Conservation (phyloP, 192 early-diverging fungal genomes). For the Jimgerdemannia lactiflua region DNA sequence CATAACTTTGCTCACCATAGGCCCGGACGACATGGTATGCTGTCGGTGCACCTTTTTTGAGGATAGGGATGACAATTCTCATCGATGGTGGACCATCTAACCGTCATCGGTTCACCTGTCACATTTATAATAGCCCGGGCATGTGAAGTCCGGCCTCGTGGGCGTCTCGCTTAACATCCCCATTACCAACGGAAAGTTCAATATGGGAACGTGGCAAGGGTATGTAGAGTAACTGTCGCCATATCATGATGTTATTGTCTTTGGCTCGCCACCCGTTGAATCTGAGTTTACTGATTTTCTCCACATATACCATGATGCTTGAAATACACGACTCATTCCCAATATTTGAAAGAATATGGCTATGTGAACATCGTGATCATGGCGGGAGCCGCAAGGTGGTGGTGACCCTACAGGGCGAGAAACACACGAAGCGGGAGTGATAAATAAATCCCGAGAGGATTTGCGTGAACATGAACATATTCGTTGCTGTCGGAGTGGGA, state of each 20-base stretch:
- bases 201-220: conserved; percentile 86
- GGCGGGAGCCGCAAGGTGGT: conserved; percentile 60
- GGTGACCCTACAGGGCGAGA: conserved; percentile 77
- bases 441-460: neutral
- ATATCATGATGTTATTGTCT: no score
- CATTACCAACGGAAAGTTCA: conserved; percentile 72
- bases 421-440: conserved; percentile 19
- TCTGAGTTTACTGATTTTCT: neutral
- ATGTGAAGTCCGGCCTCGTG: conserved; percentile 80
- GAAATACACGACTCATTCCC: no score
- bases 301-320: neutral
- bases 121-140: conserved; percentile 57
- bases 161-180: conserved; percentile 87
- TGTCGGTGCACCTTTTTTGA: neutral
- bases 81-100: neutral
- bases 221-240: conserved; percentile 13
- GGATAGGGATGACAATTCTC: no score
- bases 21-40: conserved; percentile 4
- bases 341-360: conserved; percentile 51
- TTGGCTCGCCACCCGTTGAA: neutral
- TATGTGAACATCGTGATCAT: conserved; percentile 70
- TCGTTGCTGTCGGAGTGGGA: no score
- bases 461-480: no score
- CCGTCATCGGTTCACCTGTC: neutral
- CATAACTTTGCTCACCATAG: no score